Evolutionary conservation across 2,329 filamentous ascomycete species (phyloP).

Genomic region (Epichloe baconii): DNA sequence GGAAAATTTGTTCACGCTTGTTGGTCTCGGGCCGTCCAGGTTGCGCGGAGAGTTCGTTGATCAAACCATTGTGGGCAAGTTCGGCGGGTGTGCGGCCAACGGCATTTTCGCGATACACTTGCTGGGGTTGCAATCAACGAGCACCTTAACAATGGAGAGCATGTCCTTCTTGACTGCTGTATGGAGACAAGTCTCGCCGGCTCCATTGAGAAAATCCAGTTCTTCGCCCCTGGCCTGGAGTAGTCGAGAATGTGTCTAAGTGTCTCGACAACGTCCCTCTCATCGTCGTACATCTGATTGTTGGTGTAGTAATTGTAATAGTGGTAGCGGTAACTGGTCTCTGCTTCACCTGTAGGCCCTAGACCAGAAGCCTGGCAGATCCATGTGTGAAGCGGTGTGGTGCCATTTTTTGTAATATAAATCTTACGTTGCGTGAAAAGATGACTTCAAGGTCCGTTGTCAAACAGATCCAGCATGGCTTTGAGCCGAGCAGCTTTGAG

Average conservation of each 20-base stretch:
- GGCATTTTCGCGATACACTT: conserved; percentile 61
- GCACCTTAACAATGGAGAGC: conserved; percentile 23
- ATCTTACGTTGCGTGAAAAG: conserved; percentile 46
- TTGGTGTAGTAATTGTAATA: conserved; percentile 2
- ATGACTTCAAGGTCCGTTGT: conserved; percentile 39
- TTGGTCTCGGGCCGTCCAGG: conserved; percentile 6
- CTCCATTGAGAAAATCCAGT: conserved; percentile 45
- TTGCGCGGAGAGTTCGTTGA: conserved; percentile 23
- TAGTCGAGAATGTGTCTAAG: conserved; percentile 39
- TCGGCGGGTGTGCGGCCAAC: conserved; percentile 64
- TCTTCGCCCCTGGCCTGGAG: conserved; percentile 42
- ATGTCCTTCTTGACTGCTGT: conserved; percentile 31
- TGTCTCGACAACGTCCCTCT: conserved; percentile 24
- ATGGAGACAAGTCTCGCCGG: conserved; percentile 54
- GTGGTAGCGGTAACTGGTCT: conserved; percentile 5
- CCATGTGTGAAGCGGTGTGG: conserved; percentile 53
- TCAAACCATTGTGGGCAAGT: conserved; percentile 43
- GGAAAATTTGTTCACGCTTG: conserved; percentile 2
- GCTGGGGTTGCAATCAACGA: conserved; percentile 41
- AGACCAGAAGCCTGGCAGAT: conserved; percentile 23
- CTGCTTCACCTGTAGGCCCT: not conserved
- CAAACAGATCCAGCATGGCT: conserved; percentile 43
- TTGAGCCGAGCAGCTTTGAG: conserved; percentile 25
- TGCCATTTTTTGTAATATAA: conserved; percentile 31
- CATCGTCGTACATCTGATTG: conserved; percentile 11